A percentile compares a stretch with the other conserved stretches of the same genome.
Evolutionary conservation across 2,329 filamentous ascomycete species (phyloP).

Genomic region (Talaromyces pinophilus): DNA sequence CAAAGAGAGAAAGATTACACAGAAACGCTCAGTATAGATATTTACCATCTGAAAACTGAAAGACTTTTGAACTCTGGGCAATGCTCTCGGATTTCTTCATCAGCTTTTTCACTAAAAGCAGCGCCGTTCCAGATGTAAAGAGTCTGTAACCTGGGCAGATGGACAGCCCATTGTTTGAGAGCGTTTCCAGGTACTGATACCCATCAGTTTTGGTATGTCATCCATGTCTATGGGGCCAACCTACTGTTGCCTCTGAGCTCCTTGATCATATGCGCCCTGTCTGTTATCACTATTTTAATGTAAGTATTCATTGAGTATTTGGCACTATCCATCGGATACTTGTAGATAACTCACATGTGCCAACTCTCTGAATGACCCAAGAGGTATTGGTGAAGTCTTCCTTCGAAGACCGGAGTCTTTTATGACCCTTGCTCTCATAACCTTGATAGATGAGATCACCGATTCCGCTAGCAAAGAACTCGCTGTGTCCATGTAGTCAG

Average conservation of each 20-base stretch:
- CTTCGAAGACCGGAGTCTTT: conserved; percentile 29
- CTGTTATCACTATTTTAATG: conserved; percentile 44
- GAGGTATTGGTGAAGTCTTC: conserved; percentile 29
- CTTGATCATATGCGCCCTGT: conserved; percentile 57
- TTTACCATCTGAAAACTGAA: conserved; percentile 57
- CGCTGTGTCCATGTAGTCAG: conserved; percentile 32
- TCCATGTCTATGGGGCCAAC: conserved; percentile 19
- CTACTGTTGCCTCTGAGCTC: conserved; percentile 57
- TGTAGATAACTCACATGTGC: conserved; percentile 44
- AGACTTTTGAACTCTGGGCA: conserved; percentile 65
- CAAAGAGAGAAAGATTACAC: background rate
- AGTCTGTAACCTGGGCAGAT: conserved; percentile 58
- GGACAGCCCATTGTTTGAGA: conserved; percentile 61
- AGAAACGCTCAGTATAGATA: conserved; percentile 23
- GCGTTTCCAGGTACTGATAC: conserved; percentile 51
- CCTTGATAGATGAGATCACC: conserved; percentile 26
- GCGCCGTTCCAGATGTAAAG: conserved; percentile 64
- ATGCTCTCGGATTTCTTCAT: conserved; percentile 56
- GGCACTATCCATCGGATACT: background rate
- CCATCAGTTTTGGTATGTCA: background rate
- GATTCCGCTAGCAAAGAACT: conserved; percentile 56
- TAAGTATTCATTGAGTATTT: background rate
- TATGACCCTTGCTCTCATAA: conserved; percentile 27
- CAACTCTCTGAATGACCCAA: conserved; percentile 51
- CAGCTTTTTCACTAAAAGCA: conserved; percentile 57